A percentile compares a stretch with the other conserved stretches of the same genome.
phyloP scores from a whole-genome alignment of 2,329 filamentous ascomycete species.

The Leptographium wingfieldii region DNA sequence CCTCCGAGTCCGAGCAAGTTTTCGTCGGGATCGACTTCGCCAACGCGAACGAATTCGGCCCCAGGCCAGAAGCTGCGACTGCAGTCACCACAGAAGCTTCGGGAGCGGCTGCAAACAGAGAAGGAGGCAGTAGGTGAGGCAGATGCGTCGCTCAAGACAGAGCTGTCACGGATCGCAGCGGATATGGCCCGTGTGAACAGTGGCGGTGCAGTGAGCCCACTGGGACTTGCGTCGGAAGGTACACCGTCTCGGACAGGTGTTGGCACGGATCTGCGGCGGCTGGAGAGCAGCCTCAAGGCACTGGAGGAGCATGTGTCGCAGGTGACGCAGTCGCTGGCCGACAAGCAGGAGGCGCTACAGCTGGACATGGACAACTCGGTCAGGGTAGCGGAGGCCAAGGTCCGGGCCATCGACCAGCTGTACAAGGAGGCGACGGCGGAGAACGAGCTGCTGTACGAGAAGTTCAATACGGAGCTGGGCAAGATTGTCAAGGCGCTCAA shows the following conservation, averaged over 20 bases:
- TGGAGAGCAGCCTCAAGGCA: constrained; percentile 45
- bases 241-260: not conserved
- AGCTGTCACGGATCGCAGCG: constrained; percentile 67
- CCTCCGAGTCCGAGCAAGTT: constrained; percentile 25
- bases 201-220: constrained; percentile 11
- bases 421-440: constrained; percentile 81
- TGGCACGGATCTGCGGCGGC: constrained; percentile 19
- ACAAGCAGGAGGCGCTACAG: constrained; percentile 51
- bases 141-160: constrained; percentile 57
- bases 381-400: constrained; percentile 62
- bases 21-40: constrained; percentile 19
- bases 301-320: constrained; percentile 56
- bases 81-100: constrained; percentile 61
- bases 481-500: constrained; percentile 68
- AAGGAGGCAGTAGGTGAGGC: constrained; percentile 60
- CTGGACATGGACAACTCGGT: constrained; percentile 61
- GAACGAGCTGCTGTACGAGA: constrained; percentile 84
- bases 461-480: constrained; percentile 81
- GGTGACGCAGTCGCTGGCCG: constrained; percentile 44
- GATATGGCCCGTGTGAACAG: constrained; percentile 54
- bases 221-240: not conserved
- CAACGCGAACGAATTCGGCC: constrained; percentile 14
- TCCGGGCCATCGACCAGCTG: constrained; percentile 72
- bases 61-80: constrained; percentile 45
- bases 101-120: constrained; percentile 75